phyloP scores from a whole-genome alignment of 2,329 filamentous ascomycete genomes.

The Calonectria henricotiae region DNA sequence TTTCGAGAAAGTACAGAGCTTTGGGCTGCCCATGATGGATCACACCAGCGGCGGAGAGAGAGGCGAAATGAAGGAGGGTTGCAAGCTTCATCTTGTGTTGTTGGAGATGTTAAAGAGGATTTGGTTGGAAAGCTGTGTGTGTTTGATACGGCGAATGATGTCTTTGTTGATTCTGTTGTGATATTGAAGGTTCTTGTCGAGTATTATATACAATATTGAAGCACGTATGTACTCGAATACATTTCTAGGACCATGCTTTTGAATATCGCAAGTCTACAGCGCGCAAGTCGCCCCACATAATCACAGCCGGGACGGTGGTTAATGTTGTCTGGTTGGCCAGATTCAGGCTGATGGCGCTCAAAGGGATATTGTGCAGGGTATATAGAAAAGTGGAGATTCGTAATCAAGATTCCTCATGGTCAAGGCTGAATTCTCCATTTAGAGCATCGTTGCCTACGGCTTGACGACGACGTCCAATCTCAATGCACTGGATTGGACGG shows the following conservation, averaged over 20 bases:
- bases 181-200: neutral
- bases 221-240: no score
- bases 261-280: no score
- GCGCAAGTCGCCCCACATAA: no score
- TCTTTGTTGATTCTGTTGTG: neutral
- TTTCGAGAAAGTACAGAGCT: slow-evolving; percentile 16
- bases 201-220: slow-evolving; percentile 13
- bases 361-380: neutral
- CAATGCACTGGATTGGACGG: neutral
- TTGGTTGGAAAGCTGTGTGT: neutral
- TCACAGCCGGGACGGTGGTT: no score
- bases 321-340: no score
- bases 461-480: neutral
- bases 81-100: slow-evolving; percentile 2
- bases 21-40: neutral
- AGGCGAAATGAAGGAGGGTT: neutral
- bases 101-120: neutral
- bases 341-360: no score
- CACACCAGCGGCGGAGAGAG: neutral
- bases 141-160: neutral
- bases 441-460: neutral
- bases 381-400: neutral
- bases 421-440: neutral
- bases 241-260: neutral
- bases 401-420: slow-evolving; percentile 20